Evolutionary conservation across 106 monocot species (phyloP).

Genomic region (Dioscorea dumetorum): DNA sequence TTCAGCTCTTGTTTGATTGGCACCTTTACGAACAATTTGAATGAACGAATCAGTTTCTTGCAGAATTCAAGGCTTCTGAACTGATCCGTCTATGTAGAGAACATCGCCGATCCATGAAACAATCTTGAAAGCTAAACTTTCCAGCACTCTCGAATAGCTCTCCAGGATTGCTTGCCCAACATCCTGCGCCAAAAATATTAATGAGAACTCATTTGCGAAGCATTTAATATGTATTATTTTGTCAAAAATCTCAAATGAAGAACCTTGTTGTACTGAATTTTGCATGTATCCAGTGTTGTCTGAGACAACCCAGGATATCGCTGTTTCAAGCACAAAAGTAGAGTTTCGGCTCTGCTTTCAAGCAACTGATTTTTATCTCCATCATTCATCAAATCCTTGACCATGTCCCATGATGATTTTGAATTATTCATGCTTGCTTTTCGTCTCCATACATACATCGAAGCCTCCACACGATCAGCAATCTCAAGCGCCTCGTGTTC

Average conservation of each 20-base stretch:
- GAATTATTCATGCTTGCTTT: conserved; percentile 41
- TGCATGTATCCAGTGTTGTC: conserved; percentile 66
- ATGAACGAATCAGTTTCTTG: no score
- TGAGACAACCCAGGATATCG: conserved; percentile 75
- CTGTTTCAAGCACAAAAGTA: conserved; percentile 56
- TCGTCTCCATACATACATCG: conserved; percentile 70
- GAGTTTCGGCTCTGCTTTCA: conserved; percentile 52
- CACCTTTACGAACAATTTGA: no score
- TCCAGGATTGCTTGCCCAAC: conserved; percentile 87
- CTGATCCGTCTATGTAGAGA: conserved; percentile 47
- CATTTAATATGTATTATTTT: background rate
- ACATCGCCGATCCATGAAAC: conserved; percentile 76
- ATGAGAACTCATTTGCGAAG: background rate
- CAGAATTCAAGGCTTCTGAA: conserved; percentile 15
- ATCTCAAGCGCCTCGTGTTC: conserved; percentile 80
- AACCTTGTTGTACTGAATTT: conserved; percentile 88
- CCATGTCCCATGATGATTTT: conserved; percentile 69
- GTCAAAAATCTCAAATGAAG: background rate
- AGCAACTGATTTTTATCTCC: conserved; percentile 65
- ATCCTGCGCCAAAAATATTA: conserved; percentile 40
- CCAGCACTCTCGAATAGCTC: conserved; percentile 88
- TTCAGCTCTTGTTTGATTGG: no score
- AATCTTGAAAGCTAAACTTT: conserved; percentile 75
- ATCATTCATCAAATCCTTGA: conserved; percentile 61
- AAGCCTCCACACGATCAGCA: conserved; percentile 65